These are phyloP conservation scores for Candida ipomoeae DNA, from an alignment of 805 yeast species.

Conservation along the genomic window DNA sequence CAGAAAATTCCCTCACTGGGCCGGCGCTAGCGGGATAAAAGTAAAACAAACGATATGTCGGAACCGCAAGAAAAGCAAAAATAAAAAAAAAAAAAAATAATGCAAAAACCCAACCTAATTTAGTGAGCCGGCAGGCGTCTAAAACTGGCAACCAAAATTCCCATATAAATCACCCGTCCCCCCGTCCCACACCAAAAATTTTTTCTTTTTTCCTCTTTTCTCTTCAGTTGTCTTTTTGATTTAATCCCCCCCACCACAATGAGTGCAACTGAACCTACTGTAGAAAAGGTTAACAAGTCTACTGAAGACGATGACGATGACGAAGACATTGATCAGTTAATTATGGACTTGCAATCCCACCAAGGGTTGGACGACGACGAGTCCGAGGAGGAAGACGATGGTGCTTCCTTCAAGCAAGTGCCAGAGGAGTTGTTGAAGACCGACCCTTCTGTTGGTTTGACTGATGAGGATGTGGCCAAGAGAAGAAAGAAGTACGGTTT, in stretches of 20 bases:
- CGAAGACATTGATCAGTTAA: constrained; percentile 59
- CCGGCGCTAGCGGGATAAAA: constrained; percentile 7
- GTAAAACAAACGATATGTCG: constrained; percentile 9
- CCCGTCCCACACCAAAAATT: constrained; percentile 2
- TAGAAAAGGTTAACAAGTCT: constrained; percentile 49
- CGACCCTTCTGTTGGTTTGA: constrained; percentile 72
- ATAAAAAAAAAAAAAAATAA: constrained; percentile 7
- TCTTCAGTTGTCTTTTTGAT: constrained; percentile 14
- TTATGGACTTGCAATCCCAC: constrained; percentile 74
- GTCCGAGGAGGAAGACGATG: constrained; percentile 29
- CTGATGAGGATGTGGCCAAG: constrained; percentile 69
- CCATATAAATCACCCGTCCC: constrained; percentile 16
- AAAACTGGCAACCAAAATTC: constrained; percentile 5
- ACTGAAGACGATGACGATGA: constrained; percentile 49
- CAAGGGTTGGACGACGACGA: constrained; percentile 35
- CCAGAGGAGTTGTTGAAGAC: constrained; percentile 85
- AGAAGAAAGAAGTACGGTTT: constrained; percentile 90
- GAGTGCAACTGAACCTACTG: constrained; percentile 49
- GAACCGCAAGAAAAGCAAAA: constrained; percentile 2
- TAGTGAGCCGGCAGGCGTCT: constrained; percentile 6
- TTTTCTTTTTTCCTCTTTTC: constrained; percentile 9
- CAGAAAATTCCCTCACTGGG: constrained; percentile 18
- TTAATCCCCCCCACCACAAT: constrained; percentile 12
- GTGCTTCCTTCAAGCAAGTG: constrained; percentile 55
- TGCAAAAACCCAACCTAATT: constrained; percentile 3